Conservation (phyloP, 768 basidiomycete genomes). For the Xanthoconium purpureum region DNA sequence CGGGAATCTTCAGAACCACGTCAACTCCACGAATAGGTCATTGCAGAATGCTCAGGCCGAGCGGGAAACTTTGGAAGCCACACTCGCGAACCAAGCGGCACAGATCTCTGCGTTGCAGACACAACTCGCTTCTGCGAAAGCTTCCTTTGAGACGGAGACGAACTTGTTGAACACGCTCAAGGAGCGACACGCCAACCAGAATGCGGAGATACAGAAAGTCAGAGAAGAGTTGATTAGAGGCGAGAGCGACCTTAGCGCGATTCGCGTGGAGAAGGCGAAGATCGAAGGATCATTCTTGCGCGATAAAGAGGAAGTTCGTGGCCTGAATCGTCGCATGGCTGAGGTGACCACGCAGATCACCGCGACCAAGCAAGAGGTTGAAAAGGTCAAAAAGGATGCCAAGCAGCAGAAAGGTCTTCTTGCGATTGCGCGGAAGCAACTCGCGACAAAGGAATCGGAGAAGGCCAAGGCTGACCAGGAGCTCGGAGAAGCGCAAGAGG, state of each 20-base stretch:
- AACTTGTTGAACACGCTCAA: slow-evolving; percentile 63
- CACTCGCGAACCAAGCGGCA: slow-evolving; percentile 62
- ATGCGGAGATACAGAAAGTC: slow-evolving; percentile 65
- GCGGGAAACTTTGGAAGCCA: slow-evolving; percentile 61
- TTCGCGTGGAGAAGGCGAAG: slow-evolving; percentile 88
- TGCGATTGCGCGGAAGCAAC: slow-evolving; percentile 93
- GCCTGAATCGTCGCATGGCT: slow-evolving; percentile 78
- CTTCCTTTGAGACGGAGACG: slow-evolving; percentile 82
- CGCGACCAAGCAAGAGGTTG: slow-evolving; percentile 66
- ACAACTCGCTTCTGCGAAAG: slow-evolving; percentile 79
- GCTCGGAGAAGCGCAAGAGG: slow-evolving; percentile 59
- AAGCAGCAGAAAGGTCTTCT: slow-evolving; percentile 95
- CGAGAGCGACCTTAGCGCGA: slow-evolving; percentile 88
- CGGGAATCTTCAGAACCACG: slow-evolving; percentile 82
- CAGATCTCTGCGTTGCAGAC: slow-evolving; percentile 80
- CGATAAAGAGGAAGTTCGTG: slow-evolving; percentile 93
- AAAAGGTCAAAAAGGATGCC: slow-evolving; percentile 89
- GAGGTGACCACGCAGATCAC: slow-evolving; percentile 76
- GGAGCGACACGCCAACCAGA: slow-evolving; percentile 66
- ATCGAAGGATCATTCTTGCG: slow-evolving; percentile 80
- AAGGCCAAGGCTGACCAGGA: slow-evolving; percentile 69
- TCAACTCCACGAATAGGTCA: slow-evolving; percentile 74
- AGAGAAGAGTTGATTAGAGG: slow-evolving; percentile 80
- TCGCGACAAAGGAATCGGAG: slow-evolving; percentile 78
- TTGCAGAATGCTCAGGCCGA: slow-evolving; percentile 65